phyloP scores from a whole-genome alignment of 768 basidiomycete species.

The Naganishia vishniacii region DNA sequence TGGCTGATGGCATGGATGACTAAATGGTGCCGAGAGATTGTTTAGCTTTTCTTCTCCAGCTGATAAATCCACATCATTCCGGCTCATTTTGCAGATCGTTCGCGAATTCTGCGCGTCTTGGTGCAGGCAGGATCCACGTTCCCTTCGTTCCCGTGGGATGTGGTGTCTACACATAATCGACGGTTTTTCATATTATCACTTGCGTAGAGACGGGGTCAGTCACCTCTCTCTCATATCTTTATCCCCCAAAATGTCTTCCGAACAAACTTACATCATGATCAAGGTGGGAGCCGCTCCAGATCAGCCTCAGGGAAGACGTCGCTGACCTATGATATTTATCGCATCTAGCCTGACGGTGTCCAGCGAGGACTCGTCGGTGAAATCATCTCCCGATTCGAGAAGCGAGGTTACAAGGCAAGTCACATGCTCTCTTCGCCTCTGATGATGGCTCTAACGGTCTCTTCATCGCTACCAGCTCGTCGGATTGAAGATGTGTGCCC shows the following conservation, averaged over 20 bases:
- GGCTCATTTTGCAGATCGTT: neutral
- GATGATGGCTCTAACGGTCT: neutral
- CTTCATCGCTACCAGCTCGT: slow-evolving; percentile 56
- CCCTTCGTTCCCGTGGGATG: neutral
- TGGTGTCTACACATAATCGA: neutral
- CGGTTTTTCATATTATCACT: neutral
- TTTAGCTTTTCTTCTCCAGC: no score
- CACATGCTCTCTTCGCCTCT: no score
- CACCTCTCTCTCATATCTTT: neutral
- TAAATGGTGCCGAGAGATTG: no score
- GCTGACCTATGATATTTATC: slow-evolving; percentile 17
- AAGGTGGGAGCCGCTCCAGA: slow-evolving; percentile 56
- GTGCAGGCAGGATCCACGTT: slow-evolving; percentile 21
- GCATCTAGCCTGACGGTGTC: slow-evolving; percentile 88
- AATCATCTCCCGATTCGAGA: slow-evolving; percentile 94
- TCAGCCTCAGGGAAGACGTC: slow-evolving; percentile 36
- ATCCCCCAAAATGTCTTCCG: slow-evolving; percentile 58
- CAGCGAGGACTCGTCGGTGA: slow-evolving; percentile 89
- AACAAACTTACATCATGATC: slow-evolving; percentile 99
- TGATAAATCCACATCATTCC: slow-evolving; percentile 9
- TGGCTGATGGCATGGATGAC: no score
- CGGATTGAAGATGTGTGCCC: slow-evolving; percentile 82
- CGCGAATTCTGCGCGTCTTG: slow-evolving; percentile 11
- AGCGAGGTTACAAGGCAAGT: slow-evolving; percentile 80
- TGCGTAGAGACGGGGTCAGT: no score